These are phyloP conservation scores for Solanum chmielewskii DNA, from an alignment of 257 asterid species.

Conservation along the genomic window DNA sequence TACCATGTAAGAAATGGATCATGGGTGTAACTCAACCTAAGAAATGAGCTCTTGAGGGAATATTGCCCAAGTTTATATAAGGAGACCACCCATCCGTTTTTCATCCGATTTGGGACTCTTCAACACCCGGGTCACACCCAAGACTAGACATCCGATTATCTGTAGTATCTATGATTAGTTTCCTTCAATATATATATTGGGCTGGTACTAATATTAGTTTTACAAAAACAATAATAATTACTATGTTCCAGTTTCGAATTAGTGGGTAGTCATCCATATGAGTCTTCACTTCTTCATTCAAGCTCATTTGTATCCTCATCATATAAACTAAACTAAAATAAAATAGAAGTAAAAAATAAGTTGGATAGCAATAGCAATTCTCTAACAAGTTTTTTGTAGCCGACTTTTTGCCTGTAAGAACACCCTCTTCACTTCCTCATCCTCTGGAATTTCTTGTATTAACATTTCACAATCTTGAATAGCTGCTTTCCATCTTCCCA, in stretches of 20 bases:
- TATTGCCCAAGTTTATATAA: neutral
- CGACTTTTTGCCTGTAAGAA: constrained; percentile 12
- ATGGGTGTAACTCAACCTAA: neutral
- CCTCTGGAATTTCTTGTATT: constrained; percentile 26
- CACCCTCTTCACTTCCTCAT: constrained; percentile 23
- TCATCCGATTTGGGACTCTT: neutral
- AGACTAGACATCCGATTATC: neutral
- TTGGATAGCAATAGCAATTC: neutral
- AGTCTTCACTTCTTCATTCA: neutral
- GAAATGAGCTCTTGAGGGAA: neutral
- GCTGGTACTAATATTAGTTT: neutral
- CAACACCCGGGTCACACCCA: neutral
- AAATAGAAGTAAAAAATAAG: neutral
- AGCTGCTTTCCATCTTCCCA: constrained; percentile 37
- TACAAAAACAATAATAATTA: neutral
- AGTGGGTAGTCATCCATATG: neutral
- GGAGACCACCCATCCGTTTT: neutral
- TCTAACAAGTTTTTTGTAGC: neutral
- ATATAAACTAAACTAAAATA: neutral
- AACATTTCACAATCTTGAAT: constrained; percentile 37
- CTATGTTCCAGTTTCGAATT: neutral
- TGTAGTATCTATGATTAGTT: neutral
- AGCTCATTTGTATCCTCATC: neutral
- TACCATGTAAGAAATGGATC: neutral
- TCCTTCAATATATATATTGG: neutral